Percentiles rank a stretch among this genome's conserved stretches.
Conservation (phyloP, 2,329 filamentous ascomycete genomes). For the Xylariales sp. region DNA sequence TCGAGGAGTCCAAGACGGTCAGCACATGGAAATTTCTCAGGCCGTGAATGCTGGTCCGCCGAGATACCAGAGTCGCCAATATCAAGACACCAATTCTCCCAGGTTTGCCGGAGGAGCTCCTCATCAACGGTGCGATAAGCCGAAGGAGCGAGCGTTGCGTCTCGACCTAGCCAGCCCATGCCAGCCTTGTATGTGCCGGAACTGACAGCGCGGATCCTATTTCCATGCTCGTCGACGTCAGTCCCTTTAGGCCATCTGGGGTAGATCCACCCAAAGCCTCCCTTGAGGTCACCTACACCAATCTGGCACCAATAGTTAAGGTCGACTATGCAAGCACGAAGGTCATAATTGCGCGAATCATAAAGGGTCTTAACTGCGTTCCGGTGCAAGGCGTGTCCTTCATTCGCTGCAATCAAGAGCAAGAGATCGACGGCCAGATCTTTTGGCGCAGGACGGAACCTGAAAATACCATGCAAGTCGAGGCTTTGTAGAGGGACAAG, state of each 20-base stretch:
- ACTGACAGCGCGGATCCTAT: constrained; percentile 74
- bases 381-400: constrained; percentile 75
- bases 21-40: constrained; percentile 17
- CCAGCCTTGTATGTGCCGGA: constrained; percentile 69
- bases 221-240: constrained; percentile 63
- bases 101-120: constrained; percentile 59
- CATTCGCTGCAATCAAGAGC: constrained; percentile 76
- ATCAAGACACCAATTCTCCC: constrained; percentile 64
- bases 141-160: constrained; percentile 40
- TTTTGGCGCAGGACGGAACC: constrained; percentile 62
- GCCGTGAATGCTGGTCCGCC: constrained; percentile 35
- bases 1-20: constrained; percentile 20
- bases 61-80: constrained; percentile 51
- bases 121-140: constrained; percentile 46
- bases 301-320: constrained; percentile 98
- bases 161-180: constrained; percentile 73
- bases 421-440: constrained; percentile 75
- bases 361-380: constrained; percentile 67
- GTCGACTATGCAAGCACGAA: constrained; percentile 77
- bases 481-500: constrained; percentile 70
- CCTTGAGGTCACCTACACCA: constrained; percentile 81
- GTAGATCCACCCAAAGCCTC: constrained; percentile 86
- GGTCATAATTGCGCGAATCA: constrained; percentile 61
- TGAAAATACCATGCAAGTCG: constrained; percentile 80
- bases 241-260: constrained; percentile 69